These are phyloP conservation scores for Coemansia sp. DNA, from an alignment of 192 early-diverging fungal genomes.

Conservation along the genomic window DNA sequence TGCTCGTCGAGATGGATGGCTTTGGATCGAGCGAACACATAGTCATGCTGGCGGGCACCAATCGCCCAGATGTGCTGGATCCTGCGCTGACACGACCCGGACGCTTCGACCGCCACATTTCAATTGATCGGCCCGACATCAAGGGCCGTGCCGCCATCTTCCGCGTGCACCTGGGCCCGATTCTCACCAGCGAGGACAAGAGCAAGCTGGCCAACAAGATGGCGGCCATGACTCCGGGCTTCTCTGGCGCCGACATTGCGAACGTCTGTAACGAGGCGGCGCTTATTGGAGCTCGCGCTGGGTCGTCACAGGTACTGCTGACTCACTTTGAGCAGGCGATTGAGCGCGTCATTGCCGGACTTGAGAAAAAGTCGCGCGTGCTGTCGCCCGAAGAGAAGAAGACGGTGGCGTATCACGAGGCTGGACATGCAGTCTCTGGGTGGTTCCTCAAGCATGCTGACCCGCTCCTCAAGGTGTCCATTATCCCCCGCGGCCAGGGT, in stretches of 20 bases:
- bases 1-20: conserved; percentile 99
- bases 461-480: conserved; percentile 96
- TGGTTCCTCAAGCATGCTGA: conserved; percentile 97
- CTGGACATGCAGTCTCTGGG: conserved; percentile 96
- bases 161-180: conserved; percentile 92
- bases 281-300: conserved; percentile 88
- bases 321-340: conserved; percentile 97
- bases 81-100: conserved; percentile 95
- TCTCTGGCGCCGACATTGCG: conserved; percentile 95
- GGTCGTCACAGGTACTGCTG: conserved; percentile 73
- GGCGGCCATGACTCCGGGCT: conserved; percentile 95
- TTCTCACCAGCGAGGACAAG: conserved; percentile 83
- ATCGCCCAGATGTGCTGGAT: conserved; percentile 95
- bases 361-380: conserved; percentile 96
- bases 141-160: conserved; percentile 95
- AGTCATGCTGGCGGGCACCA: conserved; percentile 96
- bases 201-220: conserved; percentile 78
- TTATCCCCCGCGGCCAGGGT: conserved; percentile 93
- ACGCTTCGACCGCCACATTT: conserved; percentile 97
- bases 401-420: conserved; percentile 99
- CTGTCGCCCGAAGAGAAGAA: conserved; percentile 97
- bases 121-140: conserved; percentile 95
- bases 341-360: conserved; percentile 95
- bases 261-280: conserved; percentile 99
- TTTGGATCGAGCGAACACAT: conserved; percentile 69